Base-by-base conservation (phyloP, 495 filamentous ascomycete genomes). In the Aspergillus carlsbadensis region DNA sequence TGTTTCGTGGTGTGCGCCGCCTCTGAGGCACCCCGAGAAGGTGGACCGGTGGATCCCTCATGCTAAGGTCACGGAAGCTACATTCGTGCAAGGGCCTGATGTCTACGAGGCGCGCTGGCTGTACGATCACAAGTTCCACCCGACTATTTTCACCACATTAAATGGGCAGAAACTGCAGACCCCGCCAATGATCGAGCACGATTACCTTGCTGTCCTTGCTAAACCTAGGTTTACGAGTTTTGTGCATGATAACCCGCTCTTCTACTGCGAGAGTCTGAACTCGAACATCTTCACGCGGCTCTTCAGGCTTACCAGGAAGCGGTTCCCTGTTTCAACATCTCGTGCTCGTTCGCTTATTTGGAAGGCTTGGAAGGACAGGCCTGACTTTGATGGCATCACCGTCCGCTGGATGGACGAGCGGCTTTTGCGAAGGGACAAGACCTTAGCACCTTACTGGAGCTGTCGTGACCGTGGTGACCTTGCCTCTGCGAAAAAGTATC, bases 381-480 rank as follows among this genome's bases (percentile, higher is more conserved):
- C 71, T 18, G 78, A 81, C 21, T 72, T 87, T 10, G 84, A 87
- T 52, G 84, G 79, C 15, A 78, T 87, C n/a, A 77, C 78, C 29
- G 75, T 83, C 20, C 75, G 84, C 54, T 86, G 82, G 82, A 76
- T 87, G 63, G 84, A 87, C 60, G 84, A 87, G 61, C 71, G 74
- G 22, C 70, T 84, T 10, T 65, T 87, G 4, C 75, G 84, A n/a
- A 65, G 71, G 49, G 83, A 87, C 15, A 70, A 72, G 11, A 69
- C 83, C 1, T 73, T 87, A 20, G 56, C 70, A 11, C 76, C 74
- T 8, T 87, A 87, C 64, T 87, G 84, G 84, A 71, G 71, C 37
- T 66, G 70, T 35, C 75, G 84, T 36, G 78, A 84, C 57, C 67
- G 75, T 22, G 84, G 84, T 29, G 73, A 78, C 49, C 75, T 87